phyloP scores from a whole-genome alignment of 2,329 filamentous ascomycete genomes.

The Pestalotiopsis sp. region DNA sequence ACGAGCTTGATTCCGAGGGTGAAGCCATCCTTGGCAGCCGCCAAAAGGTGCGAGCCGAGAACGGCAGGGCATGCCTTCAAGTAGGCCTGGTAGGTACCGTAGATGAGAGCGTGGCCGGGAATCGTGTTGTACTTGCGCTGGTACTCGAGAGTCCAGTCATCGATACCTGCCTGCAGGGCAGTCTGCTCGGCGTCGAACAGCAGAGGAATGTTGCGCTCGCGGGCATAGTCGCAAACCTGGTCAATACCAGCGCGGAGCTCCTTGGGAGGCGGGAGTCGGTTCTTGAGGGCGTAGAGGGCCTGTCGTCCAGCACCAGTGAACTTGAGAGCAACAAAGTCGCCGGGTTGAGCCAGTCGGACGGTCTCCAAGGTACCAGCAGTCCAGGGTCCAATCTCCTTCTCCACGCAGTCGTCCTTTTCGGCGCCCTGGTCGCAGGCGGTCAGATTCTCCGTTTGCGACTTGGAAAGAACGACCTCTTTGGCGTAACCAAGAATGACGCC shows the following conservation, averaged over 20 bases:
- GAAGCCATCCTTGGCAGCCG: constrained; percentile 63
- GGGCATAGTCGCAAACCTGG: constrained; percentile 73
- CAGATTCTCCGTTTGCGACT: constrained; percentile 51
- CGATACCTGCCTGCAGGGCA: constrained; percentile 76
- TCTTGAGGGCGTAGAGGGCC: constrained; percentile 68
- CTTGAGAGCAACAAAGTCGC: constrained; percentile 71
- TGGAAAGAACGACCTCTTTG: constrained; percentile 74
- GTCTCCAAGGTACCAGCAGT: constrained; percentile 74
- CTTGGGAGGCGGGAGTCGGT: constrained; percentile 63
- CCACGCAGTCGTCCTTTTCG: constrained; percentile 51
- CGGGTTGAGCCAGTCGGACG: constrained; percentile 70
- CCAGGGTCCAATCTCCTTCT: constrained; percentile 72
- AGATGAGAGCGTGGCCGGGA: constrained; percentile 68
- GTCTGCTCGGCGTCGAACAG: constrained; percentile 89
- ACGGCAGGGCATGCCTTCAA: constrained; percentile 64
- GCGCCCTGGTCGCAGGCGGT: constrained; percentile 46
- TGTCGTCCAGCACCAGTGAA: constrained; percentile 83
- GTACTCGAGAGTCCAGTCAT: constrained; percentile 78
- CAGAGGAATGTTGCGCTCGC: constrained; percentile 69
- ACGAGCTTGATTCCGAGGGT: constrained; percentile 76
- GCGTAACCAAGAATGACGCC: constrained; percentile 88
- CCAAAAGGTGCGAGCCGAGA: constrained; percentile 61
- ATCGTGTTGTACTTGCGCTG: constrained; percentile 75
- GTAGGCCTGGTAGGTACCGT: constrained; percentile 81
- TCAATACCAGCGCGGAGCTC: constrained; percentile 72